Conservation (phyloP, 2,329 filamentous ascomycete species). For the Rachicladosporium sp. region DNA sequence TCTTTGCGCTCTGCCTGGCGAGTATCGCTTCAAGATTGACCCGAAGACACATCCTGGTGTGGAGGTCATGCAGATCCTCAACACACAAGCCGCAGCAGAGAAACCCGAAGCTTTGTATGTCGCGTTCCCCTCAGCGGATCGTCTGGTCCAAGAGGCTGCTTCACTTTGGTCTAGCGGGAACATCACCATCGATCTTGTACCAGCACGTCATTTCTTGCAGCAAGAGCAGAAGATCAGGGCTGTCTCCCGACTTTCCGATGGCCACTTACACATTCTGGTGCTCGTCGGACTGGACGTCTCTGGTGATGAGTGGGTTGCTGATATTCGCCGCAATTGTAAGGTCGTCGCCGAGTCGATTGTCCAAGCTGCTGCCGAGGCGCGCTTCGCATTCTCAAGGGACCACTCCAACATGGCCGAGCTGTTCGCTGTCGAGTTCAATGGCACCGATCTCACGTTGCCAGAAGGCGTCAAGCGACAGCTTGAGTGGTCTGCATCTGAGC, state of each 20-base stretch:
- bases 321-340: slow-evolving; percentile 9
- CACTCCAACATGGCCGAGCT: slow-evolving; percentile 8
- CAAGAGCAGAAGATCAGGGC: slow-evolving; percentile 7
- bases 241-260: slow-evolving; percentile 4
- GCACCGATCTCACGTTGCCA: slow-evolving; percentile 2
- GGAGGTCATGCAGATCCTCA: slow-evolving; percentile 31
- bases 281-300: slow-evolving; percentile 8
- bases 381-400: slow-evolving; percentile 7
- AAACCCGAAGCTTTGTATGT: slow-evolving; percentile 23
- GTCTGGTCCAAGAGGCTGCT: slow-evolving; percentile 24
- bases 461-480: slow-evolving; percentile 10
- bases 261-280: slow-evolving; percentile 10
- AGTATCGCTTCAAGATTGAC: slow-evolving; percentile 30
- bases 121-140: slow-evolving; percentile 32
- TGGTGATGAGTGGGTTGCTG: slow-evolving; percentile 6
- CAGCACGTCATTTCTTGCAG: slow-evolving; percentile 7
- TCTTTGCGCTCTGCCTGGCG: slow-evolving; percentile 28
- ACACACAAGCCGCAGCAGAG: slow-evolving; percentile 26
- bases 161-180: slow-evolving; percentile 16
- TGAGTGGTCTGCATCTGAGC: slow-evolving; percentile 22
- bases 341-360: slow-evolving; percentile 12
- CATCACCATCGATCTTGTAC: slow-evolving; percentile 11
- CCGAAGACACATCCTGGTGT: slow-evolving; percentile 31
- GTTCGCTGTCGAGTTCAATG: slow-evolving; percentile 4
- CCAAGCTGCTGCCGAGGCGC: slow-evolving; percentile 6